Base-by-base conservation (phyloP, 345 rosid species). In the Clausena lansium region DNA sequence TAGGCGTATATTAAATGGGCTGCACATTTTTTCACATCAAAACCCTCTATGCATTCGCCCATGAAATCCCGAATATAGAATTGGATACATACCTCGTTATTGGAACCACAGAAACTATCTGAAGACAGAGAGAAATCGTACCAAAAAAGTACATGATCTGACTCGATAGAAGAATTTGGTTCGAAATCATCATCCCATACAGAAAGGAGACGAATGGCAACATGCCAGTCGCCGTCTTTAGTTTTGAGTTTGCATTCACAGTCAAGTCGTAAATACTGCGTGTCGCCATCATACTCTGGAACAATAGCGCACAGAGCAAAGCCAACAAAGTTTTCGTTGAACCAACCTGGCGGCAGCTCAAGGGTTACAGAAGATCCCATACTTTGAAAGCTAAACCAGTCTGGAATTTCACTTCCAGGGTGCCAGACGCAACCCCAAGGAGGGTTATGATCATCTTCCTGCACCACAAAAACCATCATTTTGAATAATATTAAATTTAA, bases 401-500 rank as follows among this genome's bases (percentile, higher is more conserved):
- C 58, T 54, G 58, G 58, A 54, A 54, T 54, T 54, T 54, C 58
- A 54, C 58, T 54, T 70, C 59, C 73, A 28, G 59, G 60, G 55
- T 13, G 47, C 20, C 73, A 47, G 35, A 70, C 8, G 11, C 15
- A 24, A 47, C 30, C 30, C 25, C 62, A 3, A 58, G 24, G 13
- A 9, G 45, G 45, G 11, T 39, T 9, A 39, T 39, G 45, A 39
- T 9, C 11, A 39, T 9, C 45, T 9, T 39, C 30, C 62, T 58
- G 62, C 24, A 24, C 62, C 11, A 9, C 24, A 25, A 24, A 22
- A 22, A 58, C 4, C 4, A 22, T 24, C 28, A 58, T 58, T 54
- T 54, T 54, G 58, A 19, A 19, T 4, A n/a, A 54, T 54, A 58
- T 20, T 58, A 19, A 24, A 58, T 9, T n/a, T 39, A 9, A 39